Base-by-base conservation (phyloP, 768 basidiomycete genomes). In the Tricholoma sp. region DNA sequence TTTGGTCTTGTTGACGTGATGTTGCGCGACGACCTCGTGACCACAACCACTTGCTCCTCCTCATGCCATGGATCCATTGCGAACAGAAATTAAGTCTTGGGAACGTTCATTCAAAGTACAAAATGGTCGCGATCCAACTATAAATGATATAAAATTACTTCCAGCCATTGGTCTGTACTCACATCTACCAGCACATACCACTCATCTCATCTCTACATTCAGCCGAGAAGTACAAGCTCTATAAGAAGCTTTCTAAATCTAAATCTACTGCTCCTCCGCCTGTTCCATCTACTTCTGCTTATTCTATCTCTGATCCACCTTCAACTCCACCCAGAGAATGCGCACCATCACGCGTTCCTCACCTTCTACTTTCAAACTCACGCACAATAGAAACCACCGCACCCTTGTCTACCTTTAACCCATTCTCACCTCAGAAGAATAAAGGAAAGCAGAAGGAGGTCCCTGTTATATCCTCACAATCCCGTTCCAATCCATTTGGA, bases 161-260 rank as follows among this genome's bases (percentile, higher is more conserved):
- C 83, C 83, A 6, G 63, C 65, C 52, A 84, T 91, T 58, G 88
- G 90, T 91, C 56, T 61, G 83, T 71, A 47, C 37, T 43, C 34
- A 47, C 31, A 61, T 37, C 14, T 34, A 18, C 32, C 35, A 52
- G 18, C 46, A 27, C 46, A 6, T 21, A 11, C 1, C 14, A n/a
- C 54, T 59, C 54, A 22, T 39, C 56, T 63, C 64, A 66, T 59
- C 50, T 58, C 61, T 54, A 50, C 56, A 50, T 61, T 50, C 66
- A 92, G 90, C 87, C 59, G 80, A 83, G 61, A 91, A 88, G 69
- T 93, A 93, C 75, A 91, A 80, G 70, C 78, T 82, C 29, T 91
- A 92, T 78, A 92, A 91, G 78, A 84, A 79, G 58, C 78, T 91
- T 34, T 80, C 79, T 55, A 91, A 87, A 61, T 67, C 69, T 22